These are phyloP conservation scores for Russula brevipes DNA, from an alignment of 768 basidiomycete species.

Conservation along the genomic window DNA sequence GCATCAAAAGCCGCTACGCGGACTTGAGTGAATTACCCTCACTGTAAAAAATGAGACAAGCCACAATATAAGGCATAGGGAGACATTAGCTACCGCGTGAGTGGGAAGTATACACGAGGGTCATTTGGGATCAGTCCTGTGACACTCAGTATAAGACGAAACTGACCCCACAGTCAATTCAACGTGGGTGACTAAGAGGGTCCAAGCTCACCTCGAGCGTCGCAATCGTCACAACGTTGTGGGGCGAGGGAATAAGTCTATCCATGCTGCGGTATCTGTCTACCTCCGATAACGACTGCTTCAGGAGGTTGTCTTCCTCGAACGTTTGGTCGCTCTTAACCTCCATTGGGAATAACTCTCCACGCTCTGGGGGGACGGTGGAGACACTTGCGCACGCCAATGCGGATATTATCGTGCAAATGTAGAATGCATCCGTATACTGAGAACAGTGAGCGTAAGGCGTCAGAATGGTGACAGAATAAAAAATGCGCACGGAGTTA, in stretches of 20 bases:
- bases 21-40: slow-evolving; percentile 91
- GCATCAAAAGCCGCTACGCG: slow-evolving; percentile 93
- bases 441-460: slow-evolving; percentile 31
- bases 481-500: slow-evolving; percentile 60
- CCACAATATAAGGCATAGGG: background rate
- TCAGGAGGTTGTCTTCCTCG: slow-evolving; percentile 66
- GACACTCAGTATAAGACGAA: slow-evolving; percentile 69
- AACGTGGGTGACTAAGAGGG: background rate
- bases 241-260: slow-evolving; percentile 86
- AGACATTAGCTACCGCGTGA: slow-evolving; percentile 64
- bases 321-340: slow-evolving; percentile 57
- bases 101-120: slow-evolving; percentile 72
- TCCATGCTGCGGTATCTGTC: slow-evolving; percentile 95
- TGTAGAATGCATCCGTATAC: slow-evolving; percentile 90
- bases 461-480: slow-evolving; percentile 13
- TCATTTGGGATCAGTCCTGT: slow-evolving; percentile 77
- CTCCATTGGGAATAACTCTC: slow-evolving; percentile 68
- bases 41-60: slow-evolving; percentile 37
- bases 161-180: slow-evolving; percentile 42
- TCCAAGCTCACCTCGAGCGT: slow-evolving; percentile 64
- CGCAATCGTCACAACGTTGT: slow-evolving; percentile 90
- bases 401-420: slow-evolving; percentile 78
- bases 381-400: slow-evolving; percentile 77
- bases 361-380: slow-evolving; percentile 70
- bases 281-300: slow-evolving; percentile 73